Evolutionary conservation across 768 basidiomycete species (phyloP), one percentile per base, ranked within the genome.

Genomic region (Calocybe indica): DNA sequence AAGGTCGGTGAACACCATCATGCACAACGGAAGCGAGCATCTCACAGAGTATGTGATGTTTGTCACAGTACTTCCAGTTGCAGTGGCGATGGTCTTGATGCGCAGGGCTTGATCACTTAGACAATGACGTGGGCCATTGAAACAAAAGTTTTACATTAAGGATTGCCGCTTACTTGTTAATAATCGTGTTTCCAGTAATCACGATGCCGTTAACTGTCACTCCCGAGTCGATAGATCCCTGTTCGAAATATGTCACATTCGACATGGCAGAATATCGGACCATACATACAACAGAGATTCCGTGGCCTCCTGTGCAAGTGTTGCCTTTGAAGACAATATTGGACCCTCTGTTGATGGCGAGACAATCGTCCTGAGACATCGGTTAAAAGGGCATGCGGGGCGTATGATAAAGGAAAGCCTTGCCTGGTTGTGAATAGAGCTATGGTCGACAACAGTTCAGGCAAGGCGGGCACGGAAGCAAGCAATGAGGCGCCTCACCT

Each of bases 241-340:
- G 45, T 58, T 22, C 22, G 57, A 6, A 50, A 42, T 57, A 70
- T 31, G 52, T 52, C n/a, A 46, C 78, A 74, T 9, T 29, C 2
- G n/a, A 15, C 29, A n/a, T 22, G 58, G 58, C 9, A 51, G 44
- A 57, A 73, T 40, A 47, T 55, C 28, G 34, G 45, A 14, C 77
- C 68, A 22, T 22, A 22, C 22, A 22, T 43, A 84, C 84, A 28
- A 85, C 70, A 4, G 80, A 82, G 51, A 83, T 77, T 29, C 85
- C 83, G 42, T 88, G 84, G 3, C 85, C 83, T 28, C 71, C 70
- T 2, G 64, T 61, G 62, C 84, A 85, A 15, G 63, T 65, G 58
- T 83, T 82, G 22, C 74, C 58, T 46, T 64, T 63, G 64, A 85
- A 70, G 22, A 64, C 35, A 39, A 79, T 75, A 51, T 74, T 75